Evolutionary conservation across 2,329 filamentous ascomycete genomes (phyloP).

Genomic region (Amesomyces nigricolor): DNA sequence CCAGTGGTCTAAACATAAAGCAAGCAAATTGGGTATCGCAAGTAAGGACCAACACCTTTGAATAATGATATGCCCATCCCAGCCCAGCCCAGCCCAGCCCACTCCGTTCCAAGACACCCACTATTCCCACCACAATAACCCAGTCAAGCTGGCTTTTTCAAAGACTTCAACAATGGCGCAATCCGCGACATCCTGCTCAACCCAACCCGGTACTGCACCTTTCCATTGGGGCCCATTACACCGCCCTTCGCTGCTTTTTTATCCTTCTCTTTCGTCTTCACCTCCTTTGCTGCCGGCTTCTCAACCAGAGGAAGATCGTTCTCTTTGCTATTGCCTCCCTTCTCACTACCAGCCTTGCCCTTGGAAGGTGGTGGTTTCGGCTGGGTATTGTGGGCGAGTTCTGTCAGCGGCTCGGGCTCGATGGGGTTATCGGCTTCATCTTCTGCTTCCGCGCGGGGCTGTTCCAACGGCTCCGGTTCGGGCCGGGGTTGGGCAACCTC

Average conservation of each 20-base stretch:
- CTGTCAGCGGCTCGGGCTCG: not conserved
- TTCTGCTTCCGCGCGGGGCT: conserved; percentile 4
- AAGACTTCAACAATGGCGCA: conserved; percentile 45
- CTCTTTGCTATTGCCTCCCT: not conserved
- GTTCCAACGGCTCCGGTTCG: not conserved
- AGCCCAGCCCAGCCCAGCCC: not conserved
- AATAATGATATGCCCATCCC: no score
- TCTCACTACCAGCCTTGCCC: not conserved
- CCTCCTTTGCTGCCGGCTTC: not conserved
- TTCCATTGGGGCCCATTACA: conserved; percentile 20
- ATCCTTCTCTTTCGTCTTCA: not conserved
- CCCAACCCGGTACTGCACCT: conserved; percentile 45
- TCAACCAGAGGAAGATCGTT: not conserved
- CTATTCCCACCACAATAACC: not conserved
- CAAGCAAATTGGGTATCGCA: conserved; percentile 1
- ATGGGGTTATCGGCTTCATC: not conserved
- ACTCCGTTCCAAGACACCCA: not conserved
- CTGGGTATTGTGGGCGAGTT: conserved; percentile 6
- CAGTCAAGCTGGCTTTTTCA: conserved; percentile 35
- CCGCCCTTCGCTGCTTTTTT: conserved; percentile 11
- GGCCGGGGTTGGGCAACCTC: conserved; percentile 19
- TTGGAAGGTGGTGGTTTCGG: not conserved
- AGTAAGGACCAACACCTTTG: not conserved
- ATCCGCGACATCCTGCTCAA: conserved; percentile 47
- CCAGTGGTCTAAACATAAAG: not conserved